These are phyloP conservation scores for Colletotrichum coccodes DNA, from an alignment of 2,329 filamentous ascomycete genomes.

Conservation along the genomic window DNA sequence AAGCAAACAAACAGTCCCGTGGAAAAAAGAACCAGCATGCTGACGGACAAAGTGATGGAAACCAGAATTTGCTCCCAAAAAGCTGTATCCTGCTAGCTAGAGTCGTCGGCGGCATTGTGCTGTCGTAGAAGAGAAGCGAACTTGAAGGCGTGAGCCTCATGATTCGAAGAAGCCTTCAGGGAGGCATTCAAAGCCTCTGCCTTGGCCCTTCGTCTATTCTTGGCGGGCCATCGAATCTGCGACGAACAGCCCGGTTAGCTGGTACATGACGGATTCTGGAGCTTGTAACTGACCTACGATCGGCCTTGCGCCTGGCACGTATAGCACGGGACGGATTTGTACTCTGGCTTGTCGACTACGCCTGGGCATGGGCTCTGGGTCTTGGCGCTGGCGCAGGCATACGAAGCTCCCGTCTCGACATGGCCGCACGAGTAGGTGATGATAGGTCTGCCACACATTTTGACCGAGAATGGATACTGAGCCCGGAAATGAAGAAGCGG, in stretches of 20 bases:
- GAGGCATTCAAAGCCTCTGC: slow-evolving; percentile 8
- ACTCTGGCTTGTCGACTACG: slow-evolving; percentile 6
- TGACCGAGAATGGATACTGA: not conserved
- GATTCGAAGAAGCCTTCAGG: not conserved
- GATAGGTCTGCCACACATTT: slow-evolving; percentile 20
- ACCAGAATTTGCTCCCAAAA: not conserved
- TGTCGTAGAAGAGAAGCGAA: slow-evolving; percentile 7
- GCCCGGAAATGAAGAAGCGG: not conserved
- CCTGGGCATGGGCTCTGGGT: not conserved
- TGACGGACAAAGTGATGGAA: not conserved
- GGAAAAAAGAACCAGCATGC: not conserved
- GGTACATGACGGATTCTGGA: not conserved
- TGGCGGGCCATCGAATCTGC: not conserved
- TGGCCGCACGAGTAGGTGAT: slow-evolving; percentile 9
- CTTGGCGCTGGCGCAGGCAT: slow-evolving; percentile 9
- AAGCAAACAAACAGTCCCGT: not conserved
- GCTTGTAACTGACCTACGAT: slow-evolving; percentile 32
- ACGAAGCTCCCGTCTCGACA: not conserved
- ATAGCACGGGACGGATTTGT: slow-evolving; percentile 8
- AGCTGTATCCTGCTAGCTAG: not conserved
- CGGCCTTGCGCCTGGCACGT: slow-evolving; percentile 18
- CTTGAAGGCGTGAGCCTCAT: not conserved
- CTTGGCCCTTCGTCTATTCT: not conserved
- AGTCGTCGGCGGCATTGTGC: not conserved
- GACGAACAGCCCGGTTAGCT: not conserved